Base-by-base conservation (phyloP, 164 flowering plant species). In the Paratinospora sagittata region DNA sequence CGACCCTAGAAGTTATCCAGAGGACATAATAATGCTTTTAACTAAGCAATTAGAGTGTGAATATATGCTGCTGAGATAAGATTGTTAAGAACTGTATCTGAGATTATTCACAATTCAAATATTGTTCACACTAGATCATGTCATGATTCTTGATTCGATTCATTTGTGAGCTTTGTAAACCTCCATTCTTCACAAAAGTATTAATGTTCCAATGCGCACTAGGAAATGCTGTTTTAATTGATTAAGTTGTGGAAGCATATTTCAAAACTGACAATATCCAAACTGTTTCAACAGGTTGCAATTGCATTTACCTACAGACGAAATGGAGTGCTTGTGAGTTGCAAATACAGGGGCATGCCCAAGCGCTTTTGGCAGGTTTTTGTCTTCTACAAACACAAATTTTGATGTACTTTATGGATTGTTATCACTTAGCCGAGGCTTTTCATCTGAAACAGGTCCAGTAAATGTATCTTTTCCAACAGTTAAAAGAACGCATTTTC, bases 341-440 rank as follows among this genome's bases (percentile, higher is more conserved):
- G 98, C 92, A 94, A 90, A 81, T 94, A 91, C 66, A 87, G 96
- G 39, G 84, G 74, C 60, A 70, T 82, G 24, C 41, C 70, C 69
- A 94, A 89, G 79, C 82, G 47, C n/a, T 92, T 88, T 77, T 89
- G 93, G 94, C 97, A 92, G 97, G 98, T 89, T 63, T 12, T 55
- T 74, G 0, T 68, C 27, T 23, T 52, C 61, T 27, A 26, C 52
- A 36, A 58, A 61, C 34, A n/a, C 27, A 21, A 66, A 65, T 71
- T 74, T 37, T 49, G 34, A 37, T 23, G 8, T 67, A 55, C 27
- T 30, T 49, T 23, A 68, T 49, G 34, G 30, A 58, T 58, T 24
- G 63, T 10, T 21, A 58, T 58, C 27, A 6, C 63, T 58, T n/a
- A 8, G 63, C 8, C 1, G 27, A n/a, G 26, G 10, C 26, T 58